Percentiles rank a stretch among this genome's conserved stretches.
These are phyloP conservation scores for Diaporthe ampelina DNA, from an alignment of 2,329 filamentous ascomycete species.

Conservation along the genomic window DNA sequence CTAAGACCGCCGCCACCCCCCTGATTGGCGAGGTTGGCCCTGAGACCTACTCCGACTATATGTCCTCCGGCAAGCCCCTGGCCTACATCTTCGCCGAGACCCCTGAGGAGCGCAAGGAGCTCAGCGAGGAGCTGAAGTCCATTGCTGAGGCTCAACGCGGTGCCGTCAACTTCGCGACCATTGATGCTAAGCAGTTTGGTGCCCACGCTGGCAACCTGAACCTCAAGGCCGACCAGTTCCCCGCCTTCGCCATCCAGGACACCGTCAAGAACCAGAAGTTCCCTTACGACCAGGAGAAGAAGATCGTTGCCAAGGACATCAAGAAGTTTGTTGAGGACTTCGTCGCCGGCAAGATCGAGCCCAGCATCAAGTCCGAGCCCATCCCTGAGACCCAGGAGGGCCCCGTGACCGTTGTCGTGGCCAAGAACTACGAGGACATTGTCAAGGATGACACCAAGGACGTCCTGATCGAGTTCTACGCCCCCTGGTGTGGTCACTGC, in stretches of 20 bases:
- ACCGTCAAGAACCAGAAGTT: slow-evolving; percentile 96
- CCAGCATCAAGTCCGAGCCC: slow-evolving; percentile 98
- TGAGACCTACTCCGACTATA: slow-evolving; percentile 96
- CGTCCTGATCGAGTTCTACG: slow-evolving; percentile 98
- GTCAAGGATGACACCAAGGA: slow-evolving; percentile 97
- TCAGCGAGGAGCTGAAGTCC: slow-evolving; percentile 83
- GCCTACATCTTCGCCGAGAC: slow-evolving; percentile 99
- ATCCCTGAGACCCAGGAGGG: slow-evolving; percentile 95
- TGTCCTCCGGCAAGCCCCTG: slow-evolving; percentile 90
- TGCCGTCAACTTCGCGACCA: slow-evolving; percentile 96
- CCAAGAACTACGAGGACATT: slow-evolving; percentile 92
- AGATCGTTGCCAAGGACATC: slow-evolving; percentile 80
- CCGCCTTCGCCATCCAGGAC: slow-evolving; percentile 97
- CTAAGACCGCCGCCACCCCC: slow-evolving; percentile 87
- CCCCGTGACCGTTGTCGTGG: slow-evolving; percentile 88
- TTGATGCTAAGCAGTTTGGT: slow-evolving; percentile 94
- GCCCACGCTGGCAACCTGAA: slow-evolving; percentile 97
- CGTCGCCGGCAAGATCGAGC: slow-evolving; percentile 87
- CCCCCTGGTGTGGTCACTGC: slow-evolving; percentile 99
- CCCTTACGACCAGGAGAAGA: slow-evolving; percentile 88
- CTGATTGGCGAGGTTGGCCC: slow-evolving; percentile 96
- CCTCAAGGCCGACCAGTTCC: slow-evolving; percentile 95
- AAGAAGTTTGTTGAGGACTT: slow-evolving; percentile 89
- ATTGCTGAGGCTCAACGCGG: slow-evolving; percentile 94
- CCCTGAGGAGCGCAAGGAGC: slow-evolving; percentile 85